Evolutionary conservation across 2,329 filamentous ascomycete species (phyloP).

Genomic region (Acrodontium crateriforme): DNA sequence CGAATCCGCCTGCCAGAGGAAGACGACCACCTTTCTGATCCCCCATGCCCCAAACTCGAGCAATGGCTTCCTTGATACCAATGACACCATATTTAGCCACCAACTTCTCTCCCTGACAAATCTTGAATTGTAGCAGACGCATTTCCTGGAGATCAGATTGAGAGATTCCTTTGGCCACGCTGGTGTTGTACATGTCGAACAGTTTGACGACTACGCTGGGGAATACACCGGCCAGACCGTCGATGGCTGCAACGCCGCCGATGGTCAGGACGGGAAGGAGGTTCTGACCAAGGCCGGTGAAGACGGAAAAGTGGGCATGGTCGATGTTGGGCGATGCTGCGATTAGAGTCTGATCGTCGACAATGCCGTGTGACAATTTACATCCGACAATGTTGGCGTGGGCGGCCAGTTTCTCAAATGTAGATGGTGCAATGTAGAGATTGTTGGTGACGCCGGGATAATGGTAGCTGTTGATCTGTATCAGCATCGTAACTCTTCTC

Average conservation of each 20-base stretch:
- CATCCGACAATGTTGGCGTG: slow-evolving; percentile 56
- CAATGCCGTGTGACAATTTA: slow-evolving; percentile 55
- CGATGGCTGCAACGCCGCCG: slow-evolving; percentile 51
- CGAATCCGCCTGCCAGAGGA: slow-evolving; percentile 44
- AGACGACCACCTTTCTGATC: slow-evolving; percentile 45
- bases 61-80: slow-evolving; percentile 51
- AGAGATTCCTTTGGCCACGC: slow-evolving; percentile 26
- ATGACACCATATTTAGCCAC: slow-evolving; percentile 47
- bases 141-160: slow-evolving; percentile 35
- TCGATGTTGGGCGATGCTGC: slow-evolving; percentile 47
- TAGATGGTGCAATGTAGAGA: slow-evolving; percentile 43
- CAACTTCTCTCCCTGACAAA: slow-evolving; percentile 48
- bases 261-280: slow-evolving; percentile 48
- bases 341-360: slow-evolving; percentile 50
- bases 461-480: slow-evolving; percentile 36
- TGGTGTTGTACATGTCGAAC: slow-evolving; percentile 35
- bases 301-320: slow-evolving; percentile 44
- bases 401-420: slow-evolving; percentile 43
- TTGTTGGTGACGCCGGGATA: slow-evolving; percentile 56
- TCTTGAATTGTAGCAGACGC: slow-evolving; percentile 44
- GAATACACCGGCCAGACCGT: slow-evolving; percentile 52
- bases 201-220: slow-evolving; percentile 47
- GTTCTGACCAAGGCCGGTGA: slow-evolving; percentile 53
- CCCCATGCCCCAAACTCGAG: slow-evolving; percentile 45
- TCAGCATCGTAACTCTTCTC: slow-evolving; percentile 2